Conservation (phyloP, 345 rosid species). For the Camelina neglecta region DNA sequence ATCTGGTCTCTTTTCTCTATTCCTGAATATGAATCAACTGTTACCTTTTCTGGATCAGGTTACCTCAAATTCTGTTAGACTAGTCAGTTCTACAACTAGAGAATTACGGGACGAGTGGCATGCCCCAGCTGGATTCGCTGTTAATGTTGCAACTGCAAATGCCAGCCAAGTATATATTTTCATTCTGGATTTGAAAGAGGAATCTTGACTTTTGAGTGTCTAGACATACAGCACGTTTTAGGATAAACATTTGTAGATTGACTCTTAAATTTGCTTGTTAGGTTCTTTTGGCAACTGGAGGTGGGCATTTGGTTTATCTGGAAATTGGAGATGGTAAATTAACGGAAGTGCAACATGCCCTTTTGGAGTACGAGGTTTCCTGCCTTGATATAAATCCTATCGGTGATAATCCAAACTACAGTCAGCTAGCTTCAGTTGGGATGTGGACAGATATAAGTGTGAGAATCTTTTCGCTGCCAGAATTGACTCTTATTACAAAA, state of each 20-base stretch:
- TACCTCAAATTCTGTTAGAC: slow-evolving; percentile 88
- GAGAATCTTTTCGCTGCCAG: slow-evolving; percentile 85
- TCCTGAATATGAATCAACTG: slow-evolving; percentile 12
- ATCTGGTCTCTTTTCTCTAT: slow-evolving; percentile 20
- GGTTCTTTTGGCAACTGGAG: slow-evolving; percentile 97
- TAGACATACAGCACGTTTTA: neutral
- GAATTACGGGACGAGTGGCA: slow-evolving; percentile 79
- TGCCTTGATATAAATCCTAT: slow-evolving; percentile 97
- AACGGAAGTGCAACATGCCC: slow-evolving; percentile 70
- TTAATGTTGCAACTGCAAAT: slow-evolving; percentile 96
- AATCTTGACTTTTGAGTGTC: slow-evolving; percentile 14
- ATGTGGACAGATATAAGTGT: slow-evolving; percentile 99
- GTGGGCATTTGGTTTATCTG: slow-evolving; percentile 90
- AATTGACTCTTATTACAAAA: slow-evolving; percentile 82
- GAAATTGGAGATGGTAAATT: slow-evolving; percentile 88
- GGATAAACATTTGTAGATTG: neutral
- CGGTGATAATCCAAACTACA: slow-evolving; percentile 74
- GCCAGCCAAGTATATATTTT: slow-evolving; percentile 78
- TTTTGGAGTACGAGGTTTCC: slow-evolving; percentile 87
- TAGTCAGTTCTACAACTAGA: slow-evolving; percentile 77
- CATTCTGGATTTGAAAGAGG: slow-evolving; percentile 10
- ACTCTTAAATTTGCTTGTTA: slow-evolving; percentile 40
- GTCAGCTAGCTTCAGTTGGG: slow-evolving; percentile 95
- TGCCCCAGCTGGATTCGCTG: slow-evolving; percentile 79
- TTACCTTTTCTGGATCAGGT: slow-evolving; percentile 57